Base-by-base conservation (phyloP, 192 early-diverging fungal species). In the Backusella morwellensis region DNA sequence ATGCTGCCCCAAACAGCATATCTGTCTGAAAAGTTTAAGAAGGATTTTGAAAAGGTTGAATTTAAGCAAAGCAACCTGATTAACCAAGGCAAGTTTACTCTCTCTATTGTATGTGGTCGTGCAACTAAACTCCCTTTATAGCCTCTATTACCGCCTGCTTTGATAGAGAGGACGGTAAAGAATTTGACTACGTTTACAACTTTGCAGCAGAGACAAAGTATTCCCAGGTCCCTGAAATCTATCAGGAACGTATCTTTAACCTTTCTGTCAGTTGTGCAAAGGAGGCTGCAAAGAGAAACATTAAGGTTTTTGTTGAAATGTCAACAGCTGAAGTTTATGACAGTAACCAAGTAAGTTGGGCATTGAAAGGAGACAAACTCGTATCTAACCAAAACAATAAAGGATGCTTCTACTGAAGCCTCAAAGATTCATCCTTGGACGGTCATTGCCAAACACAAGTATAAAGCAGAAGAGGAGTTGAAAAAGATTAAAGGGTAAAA, bases 241-340 rank as follows among this genome's bases (percentile, higher is more conserved):
- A 97, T 77, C 89, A 96, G 56, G 94, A 97, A 68, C 90, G 93
- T 19, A 90, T 95, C 34, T 88, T 83, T 68, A 86, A 88, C 68
- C 80, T 98, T 11, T 90, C 94, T 9, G 85, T 91, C 36, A 85
- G 86, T n/a, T 91, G 95, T 42, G 97, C 91, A 23, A 88, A 90
- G 77, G 95, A 97, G 75, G 97, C 96, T 9, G 91, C 90, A 50
- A 92, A 93, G 80, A 79, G 90, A 32, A 84, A 87, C 1, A 90
- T 90, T 35, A 92, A 92, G 63, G 88, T 87, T 6, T 94, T 96
- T 85, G 90, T 97, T 9, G 92, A 97, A 68, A 59, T 97, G 41
- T 96, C 95, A 35, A 97, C 96, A 19, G 96, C 90, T 6, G 96
- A 97, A 77, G 89, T 99, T n/a, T 97, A 97, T 83, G 92, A 96